These are phyloP conservation scores for Circinella umbellata DNA, from an alignment of 371 early-diverging fungal species.

Conservation along the genomic window DNA sequence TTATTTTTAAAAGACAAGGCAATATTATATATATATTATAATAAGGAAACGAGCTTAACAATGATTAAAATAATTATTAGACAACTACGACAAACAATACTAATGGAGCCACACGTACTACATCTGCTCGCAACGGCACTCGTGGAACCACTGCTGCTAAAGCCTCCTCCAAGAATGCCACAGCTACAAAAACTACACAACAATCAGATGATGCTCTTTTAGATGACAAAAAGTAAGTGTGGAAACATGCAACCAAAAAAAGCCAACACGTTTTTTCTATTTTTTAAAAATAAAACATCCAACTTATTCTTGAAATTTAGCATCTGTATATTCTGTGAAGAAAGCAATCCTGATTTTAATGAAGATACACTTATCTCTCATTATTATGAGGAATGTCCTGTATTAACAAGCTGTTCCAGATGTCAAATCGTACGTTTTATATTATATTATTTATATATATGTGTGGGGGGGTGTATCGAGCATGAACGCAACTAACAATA, in stretches of 20 bases:
- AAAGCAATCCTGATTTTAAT: constrained; percentile 66
- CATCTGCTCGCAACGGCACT: constrained; percentile 4
- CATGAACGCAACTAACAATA: background rate
- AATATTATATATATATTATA: too few relatives aligned
- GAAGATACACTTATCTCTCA: constrained; percentile 77
- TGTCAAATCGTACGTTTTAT: constrained; percentile 64
- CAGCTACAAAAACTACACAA: constrained; percentile 7
- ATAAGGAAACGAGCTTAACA: background rate
- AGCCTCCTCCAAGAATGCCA: constrained; percentile 9
- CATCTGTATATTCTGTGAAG: constrained; percentile 81
- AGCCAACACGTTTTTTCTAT: background rate
- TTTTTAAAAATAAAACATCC: background rate
- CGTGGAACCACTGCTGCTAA: constrained; percentile 5
- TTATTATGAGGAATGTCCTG: constrained; percentile 79
- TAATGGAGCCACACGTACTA: constrained; percentile 3
- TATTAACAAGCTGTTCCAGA: constrained; percentile 70
- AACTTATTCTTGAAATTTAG: constrained; percentile 12
- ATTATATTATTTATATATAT: background rate
- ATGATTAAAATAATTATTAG: background rate
- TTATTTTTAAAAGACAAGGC: background rate
- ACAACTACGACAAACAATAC: constrained; percentile 2
- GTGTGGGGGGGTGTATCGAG: background rate
- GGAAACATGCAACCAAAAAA: background rate
- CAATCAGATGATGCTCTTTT: background rate
- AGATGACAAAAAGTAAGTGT: constrained; percentile 7